Evolutionary conservation across 2,329 filamentous ascomycete species (phyloP), one percentile per base, ranked within the genome.

Genomic region (Fusarium torreyae): DNA sequence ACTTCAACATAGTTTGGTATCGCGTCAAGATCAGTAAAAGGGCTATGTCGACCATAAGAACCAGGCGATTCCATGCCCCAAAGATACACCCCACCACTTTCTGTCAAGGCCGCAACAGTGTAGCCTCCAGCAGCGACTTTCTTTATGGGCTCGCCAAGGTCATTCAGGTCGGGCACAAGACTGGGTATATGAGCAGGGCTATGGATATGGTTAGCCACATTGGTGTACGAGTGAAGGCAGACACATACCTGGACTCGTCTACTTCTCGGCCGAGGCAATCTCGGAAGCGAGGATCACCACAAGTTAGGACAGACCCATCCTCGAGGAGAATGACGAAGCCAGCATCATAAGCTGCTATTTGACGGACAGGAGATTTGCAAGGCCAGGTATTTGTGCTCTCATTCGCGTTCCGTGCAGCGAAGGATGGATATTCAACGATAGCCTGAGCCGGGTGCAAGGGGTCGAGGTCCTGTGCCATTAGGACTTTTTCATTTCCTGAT

Each of bases 221-320:
- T 7, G 18, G 17, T 45, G 11, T 13, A 6, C 8, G 17, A n/a
- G 18, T 54, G 34, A 20, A 7, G 20, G 17, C 42, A 2, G 4
- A 24, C 5, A 10, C n/a, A 56, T 71, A 85, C 80, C 72, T 78
- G 7, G 79, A 75, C 5, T 75, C 69, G 8, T 79, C 77, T 6
- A 82, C 74, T 4, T 84, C 79, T 18, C 89, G 83, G 7, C 86
- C 89, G 1, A 92, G 83, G 57, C 86, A 88, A 36, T 83, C 79
- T 28, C 80, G 77, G 69, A 88, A 90, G 17, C 90, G 85, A 46
- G 83, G 78, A 69, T 92, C 89, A 9, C 90, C 90, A 75, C 84
- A 81, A 0, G 85, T 86, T 66, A 80, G 83, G 26, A 88, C 84
- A 3, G 77, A 73, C n/a, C 82, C 83, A 13, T 81, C 73, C 1